These are phyloP conservation scores for Fusarium liriodendri DNA, from an alignment of 2,329 filamentous ascomycete species.

Conservation along the genomic window DNA sequence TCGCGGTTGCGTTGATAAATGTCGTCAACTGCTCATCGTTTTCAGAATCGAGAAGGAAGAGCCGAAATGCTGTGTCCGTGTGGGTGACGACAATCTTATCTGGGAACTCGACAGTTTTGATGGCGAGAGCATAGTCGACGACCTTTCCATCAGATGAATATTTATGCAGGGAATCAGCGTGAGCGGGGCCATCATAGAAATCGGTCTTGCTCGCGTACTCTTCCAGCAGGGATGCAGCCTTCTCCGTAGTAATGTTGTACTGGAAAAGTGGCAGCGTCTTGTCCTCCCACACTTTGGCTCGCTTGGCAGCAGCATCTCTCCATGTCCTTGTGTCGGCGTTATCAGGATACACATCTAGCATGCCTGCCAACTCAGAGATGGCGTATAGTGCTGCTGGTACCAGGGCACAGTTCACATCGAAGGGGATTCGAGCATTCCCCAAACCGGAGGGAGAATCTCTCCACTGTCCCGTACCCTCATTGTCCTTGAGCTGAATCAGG, in stretches of 20 bases:
- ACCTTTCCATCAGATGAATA: conserved; percentile 52
- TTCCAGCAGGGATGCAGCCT: conserved; percentile 60
- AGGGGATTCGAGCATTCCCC: conserved; percentile 72
- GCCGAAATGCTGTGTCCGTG: conserved; percentile 72
- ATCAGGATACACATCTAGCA: conserved; percentile 61
- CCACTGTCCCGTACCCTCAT: conserved; percentile 70
- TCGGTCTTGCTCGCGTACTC: conserved; percentile 56
- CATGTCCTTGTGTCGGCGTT: conserved; percentile 52
- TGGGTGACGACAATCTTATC: conserved; percentile 68
- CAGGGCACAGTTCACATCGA: conserved; percentile 73
- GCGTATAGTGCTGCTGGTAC: conserved; percentile 70
- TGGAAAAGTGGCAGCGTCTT: conserved; percentile 69
- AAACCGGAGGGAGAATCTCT: conserved; percentile 70
- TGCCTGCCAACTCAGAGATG: conserved; percentile 62
- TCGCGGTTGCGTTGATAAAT: conserved; percentile 68
- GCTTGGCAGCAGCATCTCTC: conserved; percentile 56
- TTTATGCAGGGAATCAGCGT: conserved; percentile 51
- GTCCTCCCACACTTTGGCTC: conserved; percentile 72
- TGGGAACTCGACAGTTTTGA: conserved; percentile 63
- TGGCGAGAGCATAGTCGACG: conserved; percentile 66
- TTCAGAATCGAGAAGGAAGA: conserved; percentile 71
- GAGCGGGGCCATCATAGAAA: conserved; percentile 57
- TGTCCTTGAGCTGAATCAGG: conserved; percentile 67
- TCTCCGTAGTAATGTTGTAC: conserved; percentile 51
- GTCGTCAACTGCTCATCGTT: conserved; percentile 65